Conservation (phyloP, 768 basidiomycete genomes). For the Mycena haematopus region DNA sequence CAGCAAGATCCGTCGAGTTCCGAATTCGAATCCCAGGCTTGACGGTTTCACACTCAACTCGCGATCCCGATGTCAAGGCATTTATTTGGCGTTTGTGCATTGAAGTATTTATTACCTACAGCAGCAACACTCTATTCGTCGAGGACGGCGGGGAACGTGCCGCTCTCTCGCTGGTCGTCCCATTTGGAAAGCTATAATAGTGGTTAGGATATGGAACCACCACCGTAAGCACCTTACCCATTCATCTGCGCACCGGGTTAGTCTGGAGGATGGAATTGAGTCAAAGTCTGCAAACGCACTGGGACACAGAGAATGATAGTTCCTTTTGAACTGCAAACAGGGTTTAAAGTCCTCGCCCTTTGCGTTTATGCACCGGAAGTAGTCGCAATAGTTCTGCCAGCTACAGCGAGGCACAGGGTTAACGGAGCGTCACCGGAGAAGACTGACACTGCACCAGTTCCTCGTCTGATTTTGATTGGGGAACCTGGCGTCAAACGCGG, state of each 20-base stretch:
- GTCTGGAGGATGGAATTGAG: not conserved
- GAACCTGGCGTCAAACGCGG: conserved; percentile 94
- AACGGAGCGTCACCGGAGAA: not conserved
- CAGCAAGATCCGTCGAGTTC: not conserved
- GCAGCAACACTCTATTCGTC: conserved; percentile 45
- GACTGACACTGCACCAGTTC: conserved; percentile 74
- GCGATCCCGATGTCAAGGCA: not conserved
- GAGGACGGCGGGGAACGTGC: conserved; percentile 90
- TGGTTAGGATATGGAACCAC: conserved; percentile 5
- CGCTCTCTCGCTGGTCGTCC: conserved; percentile 94
- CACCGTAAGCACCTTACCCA: conserved; percentile 65
- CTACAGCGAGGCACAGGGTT: conserved; percentile 41
- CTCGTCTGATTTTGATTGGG: conserved; percentile 93
- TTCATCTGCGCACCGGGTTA: conserved; percentile 65
- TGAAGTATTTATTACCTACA: conserved; percentile 15
- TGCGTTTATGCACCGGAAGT: conserved; percentile 96
- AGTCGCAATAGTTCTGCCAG: conserved; percentile 97
- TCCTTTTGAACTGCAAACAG: conserved; percentile 97
- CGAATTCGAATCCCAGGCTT: not conserved
- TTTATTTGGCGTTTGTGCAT: conserved; percentile 5
- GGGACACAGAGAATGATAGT: conserved; percentile 96
- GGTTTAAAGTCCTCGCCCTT: conserved; percentile 99
- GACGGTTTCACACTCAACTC: not conserved
- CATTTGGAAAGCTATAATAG: conserved; percentile 75
- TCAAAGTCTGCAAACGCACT: conserved; percentile 64